phyloP scores from a whole-genome alignment of 2,329 filamentous ascomycete species.

The Scolecobasidium constrictum region DNA sequence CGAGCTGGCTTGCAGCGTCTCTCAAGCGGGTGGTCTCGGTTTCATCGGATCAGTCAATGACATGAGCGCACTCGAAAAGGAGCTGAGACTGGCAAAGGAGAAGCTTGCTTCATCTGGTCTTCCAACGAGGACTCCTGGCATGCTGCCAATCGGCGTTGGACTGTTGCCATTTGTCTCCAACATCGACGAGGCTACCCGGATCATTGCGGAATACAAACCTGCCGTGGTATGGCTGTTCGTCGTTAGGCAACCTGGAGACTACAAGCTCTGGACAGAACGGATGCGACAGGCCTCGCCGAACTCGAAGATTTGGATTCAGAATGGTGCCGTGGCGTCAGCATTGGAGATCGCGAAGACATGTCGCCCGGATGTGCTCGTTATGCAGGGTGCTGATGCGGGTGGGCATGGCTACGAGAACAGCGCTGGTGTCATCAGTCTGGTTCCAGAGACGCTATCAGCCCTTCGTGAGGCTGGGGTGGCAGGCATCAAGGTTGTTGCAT shows the following conservation, averaged over 20 bases:
- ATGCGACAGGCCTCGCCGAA: background rate
- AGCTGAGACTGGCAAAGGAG: background rate
- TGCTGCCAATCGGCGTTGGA: constrained; percentile 3
- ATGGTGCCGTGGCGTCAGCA: constrained; percentile 45
- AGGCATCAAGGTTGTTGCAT: constrained; percentile 34
- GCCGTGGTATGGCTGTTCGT: constrained; percentile 5
- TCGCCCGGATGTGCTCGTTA: constrained; percentile 45
- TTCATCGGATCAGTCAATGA: background rate
- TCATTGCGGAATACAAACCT: constrained; percentile 1
- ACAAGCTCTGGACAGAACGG: background rate
- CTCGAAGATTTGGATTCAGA: constrained; percentile 44
- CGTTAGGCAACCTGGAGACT: background rate
- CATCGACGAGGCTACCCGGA: background rate
- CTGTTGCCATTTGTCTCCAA: background rate
- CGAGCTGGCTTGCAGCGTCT: background rate
- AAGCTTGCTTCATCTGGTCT: background rate
- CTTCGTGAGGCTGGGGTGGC: constrained; percentile 18
- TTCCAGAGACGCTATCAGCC: constrained; percentile 46
- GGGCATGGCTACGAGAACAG: constrained; percentile 49
- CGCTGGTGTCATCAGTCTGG: constrained; percentile 42
- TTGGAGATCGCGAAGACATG: background rate
- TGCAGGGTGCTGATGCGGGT: constrained; percentile 54
- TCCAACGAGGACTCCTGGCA: background rate
- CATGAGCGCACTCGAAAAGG: background rate
- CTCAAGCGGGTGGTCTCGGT: constrained; percentile 1